phyloP scores from a whole-genome alignment of 495 filamentous ascomycete genomes.

The Aspergillus biplanus region DNA sequence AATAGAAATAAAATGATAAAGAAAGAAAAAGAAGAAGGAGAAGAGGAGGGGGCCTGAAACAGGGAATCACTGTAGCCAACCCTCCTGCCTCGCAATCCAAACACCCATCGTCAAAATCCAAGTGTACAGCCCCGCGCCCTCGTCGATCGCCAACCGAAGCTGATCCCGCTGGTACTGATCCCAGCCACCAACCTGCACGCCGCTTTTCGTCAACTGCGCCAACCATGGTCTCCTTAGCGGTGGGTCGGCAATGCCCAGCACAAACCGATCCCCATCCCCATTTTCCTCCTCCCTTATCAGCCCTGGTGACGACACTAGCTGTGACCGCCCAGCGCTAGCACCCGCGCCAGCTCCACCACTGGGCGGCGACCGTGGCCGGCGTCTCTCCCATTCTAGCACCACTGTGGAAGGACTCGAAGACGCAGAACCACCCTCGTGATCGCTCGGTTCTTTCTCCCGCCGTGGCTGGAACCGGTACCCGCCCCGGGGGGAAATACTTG shows the following conservation, averaged over 20 bases:
- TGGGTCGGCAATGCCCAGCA: slow-evolving; percentile 18
- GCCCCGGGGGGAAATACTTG: background rate
- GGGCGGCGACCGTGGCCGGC: slow-evolving; percentile 3
- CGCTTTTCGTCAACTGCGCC: slow-evolving; percentile 24
- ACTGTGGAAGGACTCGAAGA: background rate
- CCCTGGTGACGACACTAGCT: background rate
- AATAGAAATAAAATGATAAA: slow-evolving; percentile 2
- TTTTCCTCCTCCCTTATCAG: background rate
- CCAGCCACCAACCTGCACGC: slow-evolving; percentile 25
- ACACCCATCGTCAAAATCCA: slow-evolving; percentile 39
- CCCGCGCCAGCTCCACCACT: background rate
- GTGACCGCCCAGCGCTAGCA: background rate
- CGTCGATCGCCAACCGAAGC: slow-evolving; percentile 18
- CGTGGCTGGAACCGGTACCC: slow-evolving; percentile 18
- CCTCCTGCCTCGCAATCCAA: slow-evolving; percentile 39
- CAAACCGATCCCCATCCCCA: slow-evolving; percentile 19
- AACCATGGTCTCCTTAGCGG: slow-evolving; percentile 20
- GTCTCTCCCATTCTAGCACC: slow-evolving; percentile 24
- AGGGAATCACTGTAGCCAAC: slow-evolving; percentile 32
- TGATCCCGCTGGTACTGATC: slow-evolving; percentile 22
- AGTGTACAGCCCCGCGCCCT: slow-evolving; percentile 37
- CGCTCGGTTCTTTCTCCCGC: background rate
- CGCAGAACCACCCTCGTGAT: background rate
- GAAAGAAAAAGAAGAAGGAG: background rate
- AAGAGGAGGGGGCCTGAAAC: background rate